A percentile compares a stretch with the other conserved stretches of the same genome.
Conservation (phyloP, 257 asterid genomes). For the Leptodermis oblonga region DNA sequence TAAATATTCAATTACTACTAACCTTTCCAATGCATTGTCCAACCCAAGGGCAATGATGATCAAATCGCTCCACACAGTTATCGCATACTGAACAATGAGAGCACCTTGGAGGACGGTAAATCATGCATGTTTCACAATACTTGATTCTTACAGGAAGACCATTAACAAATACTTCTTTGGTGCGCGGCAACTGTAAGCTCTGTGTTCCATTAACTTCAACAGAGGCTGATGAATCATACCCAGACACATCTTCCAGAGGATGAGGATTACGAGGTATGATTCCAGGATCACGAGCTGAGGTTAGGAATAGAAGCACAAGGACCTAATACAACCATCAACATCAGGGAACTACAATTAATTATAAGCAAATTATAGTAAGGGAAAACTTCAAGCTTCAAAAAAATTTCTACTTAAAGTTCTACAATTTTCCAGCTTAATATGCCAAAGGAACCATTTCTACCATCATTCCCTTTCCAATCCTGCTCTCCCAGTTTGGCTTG, state of each 20-base stretch:
- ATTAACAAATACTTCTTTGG: conserved; percentile 54
- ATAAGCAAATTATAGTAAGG: background rate
- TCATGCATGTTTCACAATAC: conserved; percentile 72
- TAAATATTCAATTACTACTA: conserved; percentile 5
- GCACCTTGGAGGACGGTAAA: conserved; percentile 81
- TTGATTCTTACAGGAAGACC: conserved; percentile 59
- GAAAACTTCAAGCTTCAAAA: background rate
- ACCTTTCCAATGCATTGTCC: conserved; percentile 89
- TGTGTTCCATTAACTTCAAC: conserved; percentile 27
- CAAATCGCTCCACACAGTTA: conserved; percentile 79
- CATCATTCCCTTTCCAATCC: too few relatives aligned
- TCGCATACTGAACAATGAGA: conserved; percentile 80
- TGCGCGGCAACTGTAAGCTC: conserved; percentile 30
- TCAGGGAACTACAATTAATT: background rate
- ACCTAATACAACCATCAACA: conserved; percentile 20
- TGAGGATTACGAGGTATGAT: conserved; percentile 58
- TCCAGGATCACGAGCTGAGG: conserved; percentile 79
- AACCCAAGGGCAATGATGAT: conserved; percentile 91
- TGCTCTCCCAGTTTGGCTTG: too few relatives aligned
- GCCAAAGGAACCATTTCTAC: too few relatives aligned
- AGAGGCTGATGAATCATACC: conserved; percentile 26
- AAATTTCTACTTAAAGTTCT: background rate
- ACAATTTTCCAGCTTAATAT: background rate
- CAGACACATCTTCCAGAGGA: conserved; percentile 45
- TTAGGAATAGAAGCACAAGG: conserved; percentile 44